Evolutionary conservation across 2,329 filamentous ascomycete genomes (phyloP).

Genomic region (Trichocomaceae sp.): DNA sequence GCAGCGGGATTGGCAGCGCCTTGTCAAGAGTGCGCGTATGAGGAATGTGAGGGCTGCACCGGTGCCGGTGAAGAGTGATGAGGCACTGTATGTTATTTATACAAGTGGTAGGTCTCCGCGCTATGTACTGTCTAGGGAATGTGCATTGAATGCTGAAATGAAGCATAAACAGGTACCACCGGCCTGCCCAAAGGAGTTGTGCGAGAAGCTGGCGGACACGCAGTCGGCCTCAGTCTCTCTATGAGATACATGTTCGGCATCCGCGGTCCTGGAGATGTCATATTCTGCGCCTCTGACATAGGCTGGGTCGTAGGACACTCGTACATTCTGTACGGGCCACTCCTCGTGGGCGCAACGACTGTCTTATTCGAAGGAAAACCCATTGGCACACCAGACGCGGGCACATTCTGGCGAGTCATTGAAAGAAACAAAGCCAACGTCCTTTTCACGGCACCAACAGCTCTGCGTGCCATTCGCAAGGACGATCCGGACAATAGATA

Average conservation of each 20-base stretch:
- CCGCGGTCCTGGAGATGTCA: conserved; percentile 74
- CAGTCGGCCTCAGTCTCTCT: conserved; percentile 74
- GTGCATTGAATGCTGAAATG: no score
- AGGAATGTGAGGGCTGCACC: conserved; percentile 64
- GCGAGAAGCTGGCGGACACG: conserved; percentile 76
- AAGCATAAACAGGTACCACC: conserved; percentile 55
- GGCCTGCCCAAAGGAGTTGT: conserved; percentile 77
- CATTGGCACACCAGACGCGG: conserved; percentile 77
- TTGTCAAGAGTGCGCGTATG: conserved; percentile 63
- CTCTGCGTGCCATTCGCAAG: conserved; percentile 76
- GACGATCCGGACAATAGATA: conserved; percentile 70
- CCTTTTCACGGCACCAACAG: conserved; percentile 81
- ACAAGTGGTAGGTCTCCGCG: conserved; percentile 52
- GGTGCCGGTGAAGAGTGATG: conserved; percentile 70
- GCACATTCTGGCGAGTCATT: conserved; percentile 80
- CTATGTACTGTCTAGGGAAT: not conserved
- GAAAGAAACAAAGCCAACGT: conserved; percentile 79
- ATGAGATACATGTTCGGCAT: conserved; percentile 79
- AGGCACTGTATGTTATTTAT: conserved; percentile 85
- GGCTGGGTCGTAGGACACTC: conserved; percentile 86
- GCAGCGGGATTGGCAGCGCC: conserved; percentile 71
- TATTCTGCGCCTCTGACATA: conserved; percentile 76
- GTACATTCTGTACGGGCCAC: conserved; percentile 83
- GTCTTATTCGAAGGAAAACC: conserved; percentile 93
- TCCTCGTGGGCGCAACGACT: conserved; percentile 77